Conservation (phyloP, 2,329 filamentous ascomycete species). For the Aspergillus floridensis region DNA sequence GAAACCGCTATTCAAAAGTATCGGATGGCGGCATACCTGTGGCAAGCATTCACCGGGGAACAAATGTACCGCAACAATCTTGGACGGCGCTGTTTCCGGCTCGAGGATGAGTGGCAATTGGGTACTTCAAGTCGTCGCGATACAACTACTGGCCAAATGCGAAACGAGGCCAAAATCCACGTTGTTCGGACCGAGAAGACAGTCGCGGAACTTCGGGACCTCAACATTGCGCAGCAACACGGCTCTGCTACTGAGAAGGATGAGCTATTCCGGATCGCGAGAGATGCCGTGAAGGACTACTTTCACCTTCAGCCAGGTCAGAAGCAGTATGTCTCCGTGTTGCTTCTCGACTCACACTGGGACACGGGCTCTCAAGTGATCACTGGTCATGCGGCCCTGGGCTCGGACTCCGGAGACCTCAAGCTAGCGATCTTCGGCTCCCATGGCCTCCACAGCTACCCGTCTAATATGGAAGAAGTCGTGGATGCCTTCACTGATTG, state of each 20-base stretch:
- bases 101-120: conserved; percentile 92
- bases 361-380: conserved; percentile 69
- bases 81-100: conserved; percentile 79
- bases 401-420: conserved; percentile 68
- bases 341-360: conserved; percentile 89
- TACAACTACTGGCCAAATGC: conserved; percentile 66
- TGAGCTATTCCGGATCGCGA: conserved; percentile 73
- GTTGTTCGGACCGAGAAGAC: conserved; percentile 80
- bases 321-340: conserved; percentile 80
- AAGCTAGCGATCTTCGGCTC: conserved; percentile 89
- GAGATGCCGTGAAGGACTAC: conserved; percentile 72
- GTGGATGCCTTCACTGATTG: conserved; percentile 86
- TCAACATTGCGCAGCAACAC: conserved; percentile 77
- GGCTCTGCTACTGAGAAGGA: conserved; percentile 65
- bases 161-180: conserved; percentile 88
- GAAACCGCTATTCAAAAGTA: conserved; percentile 84
- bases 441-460: conserved; percentile 87
- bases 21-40: conserved; percentile 90
- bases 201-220: conserved; percentile 74
- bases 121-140: conserved; percentile 78
- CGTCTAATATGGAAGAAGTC: conserved; percentile 82
- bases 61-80: conserved; percentile 91
- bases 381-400: conserved; percentile 79
- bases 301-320: conserved; percentile 74
- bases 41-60: conserved; percentile 95